A percentile compares a stretch with the other conserved stretches of the same genome.
Conservation (phyloP, 1,284 basidiomycete genomes). For the Neotropicomus parvogracilis region DNA sequence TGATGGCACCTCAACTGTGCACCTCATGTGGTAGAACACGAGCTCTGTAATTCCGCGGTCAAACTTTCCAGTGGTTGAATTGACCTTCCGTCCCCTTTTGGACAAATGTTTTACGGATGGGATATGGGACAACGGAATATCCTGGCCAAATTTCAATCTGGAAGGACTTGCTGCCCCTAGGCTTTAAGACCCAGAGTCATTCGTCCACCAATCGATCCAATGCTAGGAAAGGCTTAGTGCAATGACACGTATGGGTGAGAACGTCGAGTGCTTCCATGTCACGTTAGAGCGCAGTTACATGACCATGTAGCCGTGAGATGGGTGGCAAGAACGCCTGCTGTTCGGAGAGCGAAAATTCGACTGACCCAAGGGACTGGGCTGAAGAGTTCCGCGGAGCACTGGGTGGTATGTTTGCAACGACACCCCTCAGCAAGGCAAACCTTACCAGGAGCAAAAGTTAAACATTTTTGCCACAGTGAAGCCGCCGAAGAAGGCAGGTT, state of each 20-base stretch:
- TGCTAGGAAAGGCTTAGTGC: not conserved
- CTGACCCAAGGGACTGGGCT: slow-evolving; percentile 2
- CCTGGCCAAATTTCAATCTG: slow-evolving; percentile 9
- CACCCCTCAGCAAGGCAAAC: slow-evolving; percentile 2
- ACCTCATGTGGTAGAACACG: slow-evolving; percentile 16
- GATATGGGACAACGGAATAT: slow-evolving; percentile 3
- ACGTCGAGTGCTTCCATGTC: slow-evolving; percentile 1
- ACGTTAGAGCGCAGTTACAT: not conserved
- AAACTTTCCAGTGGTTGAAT: slow-evolving; percentile 15
- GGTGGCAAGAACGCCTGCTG: slow-evolving; percentile 1
- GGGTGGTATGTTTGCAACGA: slow-evolving; percentile 6
- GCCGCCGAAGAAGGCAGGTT: not conserved
- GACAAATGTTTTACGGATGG: not conserved
- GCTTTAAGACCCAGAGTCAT: not conserved
- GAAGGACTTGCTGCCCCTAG: slow-evolving; percentile 1
- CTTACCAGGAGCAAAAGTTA: slow-evolving; percentile 1
- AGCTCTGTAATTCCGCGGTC: slow-evolving; percentile 27
- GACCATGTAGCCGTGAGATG: not conserved
- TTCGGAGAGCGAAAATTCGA: slow-evolving; percentile 5
- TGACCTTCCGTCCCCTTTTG: slow-evolving; percentile 8
- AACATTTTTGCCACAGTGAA: slow-evolving; percentile 17
- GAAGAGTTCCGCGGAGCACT: slow-evolving; percentile 22
- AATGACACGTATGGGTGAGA: slow-evolving; percentile 11
- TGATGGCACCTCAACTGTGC: too few relatives aligned
- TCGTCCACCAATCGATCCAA: slow-evolving; percentile 1